Evolutionary conservation across 2,329 filamentous ascomycete genomes (phyloP).

Genomic region (Dactylellina drechsleri): DNA sequence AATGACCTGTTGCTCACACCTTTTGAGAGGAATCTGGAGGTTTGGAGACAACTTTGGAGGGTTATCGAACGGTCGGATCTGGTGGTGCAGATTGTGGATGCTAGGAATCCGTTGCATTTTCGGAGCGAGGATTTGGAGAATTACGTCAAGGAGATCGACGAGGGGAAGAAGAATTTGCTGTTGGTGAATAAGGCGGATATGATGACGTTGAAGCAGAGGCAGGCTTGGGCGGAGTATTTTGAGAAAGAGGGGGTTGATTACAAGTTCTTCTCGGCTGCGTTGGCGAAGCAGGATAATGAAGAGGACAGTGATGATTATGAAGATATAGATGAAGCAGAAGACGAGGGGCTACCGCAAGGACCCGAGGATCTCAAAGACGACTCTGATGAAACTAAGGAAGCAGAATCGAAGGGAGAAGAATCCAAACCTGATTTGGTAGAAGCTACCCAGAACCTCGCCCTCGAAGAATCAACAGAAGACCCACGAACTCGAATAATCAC

Average conservation of each 20-base stretch:
- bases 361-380: conserved; percentile 62
- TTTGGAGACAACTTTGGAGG: conserved; percentile 97
- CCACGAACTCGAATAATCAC: conserved; percentile 64
- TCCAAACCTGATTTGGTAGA: conserved; percentile 58
- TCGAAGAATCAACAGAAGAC: conserved; percentile 62
- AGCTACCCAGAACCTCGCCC: conserved; percentile 31
- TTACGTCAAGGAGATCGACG: conserved; percentile 92
- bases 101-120: conserved; percentile 91
- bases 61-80: conserved; percentile 97
- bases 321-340: conserved; percentile 64
- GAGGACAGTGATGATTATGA: conserved; percentile 62
- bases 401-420: conserved; percentile 58
- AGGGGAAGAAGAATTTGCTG: conserved; percentile 87
- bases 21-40: conserved; percentile 95
- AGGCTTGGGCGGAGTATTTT: conserved; percentile 87
- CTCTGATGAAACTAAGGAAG: conserved; percentile 60
- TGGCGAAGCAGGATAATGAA: conserved; percentile 83
- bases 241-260: conserved; percentile 83
- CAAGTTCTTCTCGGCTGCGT: conserved; percentile 92
- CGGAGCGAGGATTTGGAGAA: conserved; percentile 90
- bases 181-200: conserved; percentile 99
- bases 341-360: conserved; percentile 63
- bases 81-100: conserved; percentile 97
- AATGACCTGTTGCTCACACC: conserved; percentile 96
- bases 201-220: conserved; percentile 88